Evolutionary conservation across 1,284 basidiomycete species (phyloP).

Genomic region (Marasmius fiardii): DNA sequence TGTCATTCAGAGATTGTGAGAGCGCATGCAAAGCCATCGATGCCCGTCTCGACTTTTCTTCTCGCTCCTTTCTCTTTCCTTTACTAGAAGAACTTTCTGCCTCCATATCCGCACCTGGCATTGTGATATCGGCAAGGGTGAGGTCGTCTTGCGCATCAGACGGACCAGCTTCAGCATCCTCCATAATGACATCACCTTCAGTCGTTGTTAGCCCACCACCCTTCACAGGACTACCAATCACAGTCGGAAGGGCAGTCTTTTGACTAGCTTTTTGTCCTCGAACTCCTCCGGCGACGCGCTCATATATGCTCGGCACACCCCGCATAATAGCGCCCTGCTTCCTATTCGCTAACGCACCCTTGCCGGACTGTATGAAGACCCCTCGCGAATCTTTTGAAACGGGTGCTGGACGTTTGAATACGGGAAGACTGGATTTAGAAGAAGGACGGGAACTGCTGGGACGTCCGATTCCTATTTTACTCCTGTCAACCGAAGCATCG

Average conservation of each 20-base stretch:
- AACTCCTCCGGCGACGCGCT: slow-evolving; percentile 17
- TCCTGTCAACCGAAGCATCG: slow-evolving; percentile 14
- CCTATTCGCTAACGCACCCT: neutral
- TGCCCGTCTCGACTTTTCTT: slow-evolving; percentile 48
- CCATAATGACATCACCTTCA: slow-evolving; percentile 21
- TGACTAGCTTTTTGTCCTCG: slow-evolving; percentile 50
- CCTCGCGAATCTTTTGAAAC: slow-evolving; percentile 5
- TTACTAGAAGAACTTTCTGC: slow-evolving; percentile 16
- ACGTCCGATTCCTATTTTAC: slow-evolving; percentile 1
- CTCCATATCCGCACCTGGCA: slow-evolving; percentile 2
- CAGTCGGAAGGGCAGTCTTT: slow-evolving; percentile 58
- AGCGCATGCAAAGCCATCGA: slow-evolving; percentile 58
- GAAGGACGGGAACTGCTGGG: slow-evolving; percentile 1
- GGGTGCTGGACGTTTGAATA: neutral
- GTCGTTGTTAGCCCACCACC: slow-evolving; percentile 26
- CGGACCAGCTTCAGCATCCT: slow-evolving; percentile 1
- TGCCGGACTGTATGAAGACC: slow-evolving; percentile 8
- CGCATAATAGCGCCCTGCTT: slow-evolving; percentile 10
- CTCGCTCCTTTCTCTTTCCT: slow-evolving; percentile 32
- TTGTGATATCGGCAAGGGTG: slow-evolving; percentile 8
- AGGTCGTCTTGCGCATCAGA: slow-evolving; percentile 13
- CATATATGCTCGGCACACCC: neutral
- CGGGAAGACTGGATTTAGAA: neutral
- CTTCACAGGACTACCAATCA: slow-evolving; percentile 58
- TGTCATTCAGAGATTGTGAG: slow-evolving; percentile 48